Base-by-base conservation (phyloP, 1,139 yeast genomes). In the Blastobotrys elegans region DNA sequence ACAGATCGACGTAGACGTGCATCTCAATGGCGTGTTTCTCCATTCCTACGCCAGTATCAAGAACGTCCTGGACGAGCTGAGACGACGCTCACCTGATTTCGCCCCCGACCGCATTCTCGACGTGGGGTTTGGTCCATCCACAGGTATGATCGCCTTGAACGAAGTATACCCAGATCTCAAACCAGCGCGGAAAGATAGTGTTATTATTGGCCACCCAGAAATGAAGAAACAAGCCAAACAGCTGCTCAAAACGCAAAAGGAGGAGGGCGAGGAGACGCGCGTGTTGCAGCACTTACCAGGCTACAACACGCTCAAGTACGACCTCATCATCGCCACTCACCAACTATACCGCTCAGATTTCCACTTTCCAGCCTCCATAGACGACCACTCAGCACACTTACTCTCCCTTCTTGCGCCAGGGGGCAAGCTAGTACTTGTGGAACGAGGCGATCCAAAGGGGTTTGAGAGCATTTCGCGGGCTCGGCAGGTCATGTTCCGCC, bases 381-480 rank as follows among this genome's bases (percentile, higher is more conserved):
- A 88, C 62, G 74, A 75, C 26, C 82, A 77, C 51, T 61, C 86
- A n/a, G 78, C 81, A 50, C 74, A 75, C 55, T 70, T 84, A 38
- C 70, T 88, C 29, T 71, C 74, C 17, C 67, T 85, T 26, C 67
- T 89, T 40, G 75, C 79, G 11, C 96, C 96, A 0, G 79, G 79
- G 13, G 98, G 97, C 0, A 82, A 82, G 50, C 66, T 90, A 17
- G 80, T 88, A 1, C 65, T 92, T 6, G 70, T 90, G 2, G 97
- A 92, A 67, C 74, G 97, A 55, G 98, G 98, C 2, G 87, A 85
- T 49, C 87, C 97, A 0, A 65, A 82, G 32, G 97, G 97, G 0
- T 88, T 88, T 61, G 97, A 92, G 65, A 75, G 82, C 4, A 76
- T 89, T 51, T 95, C 96, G 0, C 74, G 96, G 49, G 97, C 97